phyloP scores from a whole-genome alignment of 2,329 filamentous ascomycete species.

The Xylariaceae sp. region DNA sequence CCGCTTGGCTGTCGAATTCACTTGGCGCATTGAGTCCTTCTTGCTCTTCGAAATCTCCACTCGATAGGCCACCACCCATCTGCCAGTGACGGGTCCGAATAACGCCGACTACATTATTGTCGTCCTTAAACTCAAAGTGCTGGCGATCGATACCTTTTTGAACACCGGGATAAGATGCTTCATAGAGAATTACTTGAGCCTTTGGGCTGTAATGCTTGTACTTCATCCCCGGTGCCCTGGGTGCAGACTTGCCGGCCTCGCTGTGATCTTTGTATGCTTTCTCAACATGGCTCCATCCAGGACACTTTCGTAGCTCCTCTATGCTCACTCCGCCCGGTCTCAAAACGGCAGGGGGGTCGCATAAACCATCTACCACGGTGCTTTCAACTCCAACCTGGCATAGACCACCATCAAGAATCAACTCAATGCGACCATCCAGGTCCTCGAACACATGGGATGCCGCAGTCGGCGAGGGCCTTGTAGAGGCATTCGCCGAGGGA shows the following conservation, averaged over 20 bases:
- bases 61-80: conserved; percentile 38
- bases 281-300: conserved; percentile 74
- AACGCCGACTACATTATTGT: conserved; percentile 39
- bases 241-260: conserved; percentile 58
- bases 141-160: conserved; percentile 34
- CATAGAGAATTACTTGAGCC: conserved; percentile 79
- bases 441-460: conserved; percentile 88
- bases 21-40: conserved; percentile 26
- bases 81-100: conserved; percentile 54
- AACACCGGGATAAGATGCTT: conserved; percentile 43
- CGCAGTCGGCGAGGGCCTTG: conserved; percentile 84
- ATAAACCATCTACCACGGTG: conserved; percentile 90
- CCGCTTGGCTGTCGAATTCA: conserved; percentile 20
- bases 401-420: conserved; percentile 83
- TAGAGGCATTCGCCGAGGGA: conserved; percentile 91
- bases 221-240: conserved; percentile 94
- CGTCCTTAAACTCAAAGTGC: conserved; percentile 30
- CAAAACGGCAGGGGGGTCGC: conserved; percentile 72
- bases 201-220: conserved; percentile 96
- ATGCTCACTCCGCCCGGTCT: conserved; percentile 83
- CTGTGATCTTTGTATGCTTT: conserved; percentile 75
- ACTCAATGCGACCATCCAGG: conserved; percentile 71
- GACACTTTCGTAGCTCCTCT: conserved; percentile 66
- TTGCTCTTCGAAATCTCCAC: conserved; percentile 30
- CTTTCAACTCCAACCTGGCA: conserved; percentile 92